These are phyloP conservation scores for Linderniella brevidens DNA, from an alignment of 257 asterid genomes.

Conservation along the genomic window DNA sequence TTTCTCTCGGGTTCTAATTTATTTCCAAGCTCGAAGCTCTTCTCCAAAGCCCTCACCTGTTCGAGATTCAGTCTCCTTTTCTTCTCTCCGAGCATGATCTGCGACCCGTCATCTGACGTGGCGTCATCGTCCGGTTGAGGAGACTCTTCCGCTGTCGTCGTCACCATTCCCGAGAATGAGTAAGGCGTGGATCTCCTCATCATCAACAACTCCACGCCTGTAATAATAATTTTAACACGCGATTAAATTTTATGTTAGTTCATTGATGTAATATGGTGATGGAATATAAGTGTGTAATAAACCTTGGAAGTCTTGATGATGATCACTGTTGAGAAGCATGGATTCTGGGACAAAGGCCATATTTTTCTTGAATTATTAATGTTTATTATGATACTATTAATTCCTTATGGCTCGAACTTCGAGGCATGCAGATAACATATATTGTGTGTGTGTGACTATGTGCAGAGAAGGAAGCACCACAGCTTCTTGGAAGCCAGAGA, in stretches of 20 bases:
- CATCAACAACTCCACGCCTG: conserved; percentile 36
- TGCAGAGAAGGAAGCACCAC: too few relatives aligned
- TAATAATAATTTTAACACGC: conserved; percentile 17
- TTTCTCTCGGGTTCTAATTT: conserved; percentile 79
- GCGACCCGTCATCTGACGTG: conserved; percentile 51
- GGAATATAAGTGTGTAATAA: too few relatives aligned
- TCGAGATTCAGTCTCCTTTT: conserved; percentile 65
- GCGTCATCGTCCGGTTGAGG: conserved; percentile 39
- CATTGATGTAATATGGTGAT: too few relatives aligned
- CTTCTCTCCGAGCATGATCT: conserved; percentile 52
- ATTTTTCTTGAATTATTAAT: not conserved
- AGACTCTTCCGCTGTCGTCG: conserved; percentile 19
- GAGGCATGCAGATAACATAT: too few relatives aligned
- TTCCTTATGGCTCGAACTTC: too few relatives aligned
- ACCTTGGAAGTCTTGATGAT: conserved; percentile 11
- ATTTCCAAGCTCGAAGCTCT: conserved; percentile 64
- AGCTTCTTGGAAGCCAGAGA: too few relatives aligned
- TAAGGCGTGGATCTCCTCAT: conserved; percentile 71
- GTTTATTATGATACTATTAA: too few relatives aligned
- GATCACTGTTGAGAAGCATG: not conserved
- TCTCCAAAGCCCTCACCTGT: conserved; percentile 79
- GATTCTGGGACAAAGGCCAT: not conserved
- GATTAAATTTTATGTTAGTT: too few relatives aligned
- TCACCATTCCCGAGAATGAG: conserved; percentile 58
- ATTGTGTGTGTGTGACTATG: too few relatives aligned